Evolutionary conservation across 306 rosid species (phyloP), one percentile per base, ranked within the genome.

Genomic region (Gastrolobium villosum): DNA sequence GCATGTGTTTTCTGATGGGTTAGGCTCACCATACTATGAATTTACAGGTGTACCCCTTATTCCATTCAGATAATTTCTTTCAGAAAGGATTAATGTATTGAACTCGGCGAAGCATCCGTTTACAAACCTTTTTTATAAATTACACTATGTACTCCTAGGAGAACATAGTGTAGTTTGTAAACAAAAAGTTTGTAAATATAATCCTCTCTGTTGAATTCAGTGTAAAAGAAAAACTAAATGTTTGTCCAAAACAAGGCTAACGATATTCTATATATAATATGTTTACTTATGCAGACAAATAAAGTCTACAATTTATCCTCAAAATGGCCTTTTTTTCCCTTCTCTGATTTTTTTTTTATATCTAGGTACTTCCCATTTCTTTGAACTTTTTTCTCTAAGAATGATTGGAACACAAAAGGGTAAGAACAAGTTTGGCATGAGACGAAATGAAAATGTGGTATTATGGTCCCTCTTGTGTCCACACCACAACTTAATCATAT

Each of bases 1-100:
- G 74, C 84, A 73, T 77, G 49, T 76, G 86, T 83, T 84, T 78
- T 72, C 64, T 72, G 72, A 76, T 79, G 83, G 70, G 60, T 31
- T 73, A 37, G 86, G 41, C 7, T 54, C 69, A 66, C 36, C 63
- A 82, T 71, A 46, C 56, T 26, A 34, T 13, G 59, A 86, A 81
- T 50, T 84, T 75, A 78, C 86, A 14, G 34, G 0, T 54, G 39
- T 81, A 65, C 39, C 89, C 82, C 50, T 74, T 30, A 11, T 20
- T 44, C 57, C 59, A 4, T 34, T 1, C 4, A 44, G 59, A 77
- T 31, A 9, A 66, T 41, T 32, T 66, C 56, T 76, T 53, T 10
- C 28, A 65, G 37, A 60, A 50, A 45, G 31, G 59, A 68, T 65
- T 9, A 43, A 11, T 3, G 53, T 2, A 28, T 10, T 14, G n/a